These are phyloP conservation scores for Diversispora eburnea DNA, from an alignment of 192 early-diverging fungal species.

Conservation along the genomic window DNA sequence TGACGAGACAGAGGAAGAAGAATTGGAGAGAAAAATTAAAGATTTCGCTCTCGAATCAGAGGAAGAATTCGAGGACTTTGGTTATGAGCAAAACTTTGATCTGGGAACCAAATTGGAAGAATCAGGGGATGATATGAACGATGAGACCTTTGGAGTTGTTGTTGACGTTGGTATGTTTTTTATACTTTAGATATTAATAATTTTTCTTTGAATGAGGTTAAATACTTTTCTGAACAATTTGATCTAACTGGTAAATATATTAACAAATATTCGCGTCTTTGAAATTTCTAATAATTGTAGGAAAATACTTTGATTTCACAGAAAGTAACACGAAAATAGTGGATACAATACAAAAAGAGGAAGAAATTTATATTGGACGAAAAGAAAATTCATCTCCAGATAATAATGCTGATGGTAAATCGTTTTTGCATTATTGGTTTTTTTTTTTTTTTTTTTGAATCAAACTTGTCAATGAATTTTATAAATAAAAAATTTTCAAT, in stretches of 20 bases:
- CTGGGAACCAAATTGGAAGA: conserved; percentile 61
- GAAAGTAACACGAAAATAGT: conserved; percentile 52
- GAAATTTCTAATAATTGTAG: conserved; percentile 25
- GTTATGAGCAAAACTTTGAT: conserved; percentile 58
- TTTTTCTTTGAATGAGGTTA: neutral
- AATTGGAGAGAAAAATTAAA: conserved; percentile 37
- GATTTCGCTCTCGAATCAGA: conserved; percentile 38
- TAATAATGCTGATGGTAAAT: conserved; percentile 29
- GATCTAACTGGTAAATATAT: neutral
- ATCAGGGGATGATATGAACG: conserved; percentile 65
- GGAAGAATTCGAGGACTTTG: conserved; percentile 61
- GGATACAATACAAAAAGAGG: conserved; percentile 46
- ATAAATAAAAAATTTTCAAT: neutral
- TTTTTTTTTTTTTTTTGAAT: neutral
- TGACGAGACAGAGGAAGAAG: conserved; percentile 19
- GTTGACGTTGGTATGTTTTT: conserved; percentile 44
- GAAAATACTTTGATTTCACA: conserved; percentile 72
- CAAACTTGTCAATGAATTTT: neutral
- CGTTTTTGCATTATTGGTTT: neutral
- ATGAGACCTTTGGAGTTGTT: conserved; percentile 66
- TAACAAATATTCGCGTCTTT: neutral
- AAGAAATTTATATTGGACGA: conserved; percentile 46
- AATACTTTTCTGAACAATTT: neutral
- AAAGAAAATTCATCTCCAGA: conserved; percentile 30
- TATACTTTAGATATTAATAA: neutral